These are phyloP conservation scores for Chimonanthus praecox DNA, from an alignment of 164 flowering plant genomes.

Conservation along the genomic window DNA sequence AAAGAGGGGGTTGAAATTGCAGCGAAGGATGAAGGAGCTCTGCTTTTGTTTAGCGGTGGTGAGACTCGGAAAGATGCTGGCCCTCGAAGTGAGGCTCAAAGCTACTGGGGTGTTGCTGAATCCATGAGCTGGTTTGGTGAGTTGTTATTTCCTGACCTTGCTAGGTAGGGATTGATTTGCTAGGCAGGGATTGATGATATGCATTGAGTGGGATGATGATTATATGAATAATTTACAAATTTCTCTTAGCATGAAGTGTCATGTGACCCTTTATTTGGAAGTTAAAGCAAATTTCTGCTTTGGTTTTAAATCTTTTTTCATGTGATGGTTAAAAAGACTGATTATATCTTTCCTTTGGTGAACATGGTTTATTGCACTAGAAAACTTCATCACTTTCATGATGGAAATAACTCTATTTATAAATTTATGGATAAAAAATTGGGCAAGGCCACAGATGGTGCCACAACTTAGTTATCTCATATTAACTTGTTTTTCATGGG, in stretches of 20 bases:
- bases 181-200: background rate
- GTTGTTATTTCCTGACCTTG: slow-evolving; percentile 19
- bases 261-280: background rate
- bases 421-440: no score
- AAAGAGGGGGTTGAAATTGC: slow-evolving; percentile 68
- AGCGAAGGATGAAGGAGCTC: slow-evolving; percentile 61
- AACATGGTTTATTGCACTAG: background rate
- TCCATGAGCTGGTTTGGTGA: slow-evolving; percentile 94
- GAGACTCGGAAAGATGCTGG: slow-evolving; percentile 97
- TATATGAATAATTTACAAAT: background rate
- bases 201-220: background rate
- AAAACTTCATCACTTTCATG: no score
- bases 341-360: background rate
- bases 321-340: background rate
- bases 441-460: background rate
- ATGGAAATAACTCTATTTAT: no score
- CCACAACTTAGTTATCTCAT: background rate
- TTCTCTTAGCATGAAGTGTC: background rate
- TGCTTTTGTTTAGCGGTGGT: slow-evolving; percentile 97
- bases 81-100: slow-evolving; percentile 98
- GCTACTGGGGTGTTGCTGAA: slow-evolving; percentile 97
- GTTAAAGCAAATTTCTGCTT: no score
- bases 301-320: background rate
- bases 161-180: background rate
- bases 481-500: background rate